phyloP scores from a whole-genome alignment of 805 yeast genomes.

The Cyberlindnera misumaiensis region DNA sequence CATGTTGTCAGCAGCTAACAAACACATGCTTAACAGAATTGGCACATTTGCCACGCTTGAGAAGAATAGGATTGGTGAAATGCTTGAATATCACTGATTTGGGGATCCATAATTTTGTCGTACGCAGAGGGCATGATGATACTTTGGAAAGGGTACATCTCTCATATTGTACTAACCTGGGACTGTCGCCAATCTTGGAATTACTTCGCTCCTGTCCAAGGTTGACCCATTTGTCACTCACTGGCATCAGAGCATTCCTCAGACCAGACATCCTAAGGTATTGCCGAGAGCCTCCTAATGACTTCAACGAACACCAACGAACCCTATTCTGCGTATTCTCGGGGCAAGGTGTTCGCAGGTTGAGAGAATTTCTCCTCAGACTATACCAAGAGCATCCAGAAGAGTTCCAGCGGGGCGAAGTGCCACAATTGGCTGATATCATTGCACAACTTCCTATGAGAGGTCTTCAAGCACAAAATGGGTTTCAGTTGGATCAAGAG shows the following conservation, averaged over 20 bases:
- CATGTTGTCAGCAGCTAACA: constrained; percentile 87
- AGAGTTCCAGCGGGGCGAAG: constrained; percentile 1
- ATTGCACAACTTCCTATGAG: neutral
- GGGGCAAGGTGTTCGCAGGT: constrained; percentile 76
- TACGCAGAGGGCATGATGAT: constrained; percentile 64
- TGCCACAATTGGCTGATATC: neutral
- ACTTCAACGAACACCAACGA: constrained; percentile 81
- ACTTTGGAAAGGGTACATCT: constrained; percentile 89
- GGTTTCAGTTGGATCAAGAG: neutral
- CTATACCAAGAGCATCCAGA: constrained; percentile 9
- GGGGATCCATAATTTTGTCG: constrained; percentile 66
- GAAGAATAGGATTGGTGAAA: constrained; percentile 90
- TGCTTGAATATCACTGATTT: constrained; percentile 83
- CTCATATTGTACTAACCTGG: constrained; percentile 79
- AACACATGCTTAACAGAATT: constrained; percentile 74
- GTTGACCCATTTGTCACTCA: constrained; percentile 82
- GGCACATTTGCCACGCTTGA: constrained; percentile 67
- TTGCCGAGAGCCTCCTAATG: constrained; percentile 90
- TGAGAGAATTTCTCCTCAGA: constrained; percentile 61
- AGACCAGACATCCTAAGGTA: constrained; percentile 77
- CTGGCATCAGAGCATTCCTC: constrained; percentile 88
- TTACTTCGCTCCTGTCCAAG: constrained; percentile 76
- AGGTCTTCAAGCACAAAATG: neutral
- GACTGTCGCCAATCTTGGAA: constrained; percentile 69
- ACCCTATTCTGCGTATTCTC: constrained; percentile 87